phyloP scores from a whole-genome alignment of 2,329 filamentous ascomycete species.

The Fusarium nelsonii region DNA sequence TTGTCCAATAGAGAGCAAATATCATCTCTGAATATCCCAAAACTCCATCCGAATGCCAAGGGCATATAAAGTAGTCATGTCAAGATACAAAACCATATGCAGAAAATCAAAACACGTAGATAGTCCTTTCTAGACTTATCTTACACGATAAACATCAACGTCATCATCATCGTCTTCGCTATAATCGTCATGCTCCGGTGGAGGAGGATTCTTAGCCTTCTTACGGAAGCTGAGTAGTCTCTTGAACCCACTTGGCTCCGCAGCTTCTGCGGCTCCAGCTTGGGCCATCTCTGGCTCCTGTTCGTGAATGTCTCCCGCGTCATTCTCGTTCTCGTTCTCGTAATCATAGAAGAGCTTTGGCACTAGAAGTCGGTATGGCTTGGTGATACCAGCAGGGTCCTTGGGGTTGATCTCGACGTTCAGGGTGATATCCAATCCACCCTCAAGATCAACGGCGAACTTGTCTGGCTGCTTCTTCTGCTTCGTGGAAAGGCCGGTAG shows the following conservation, averaged over 20 bases:
- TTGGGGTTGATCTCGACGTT: conserved; percentile 90
- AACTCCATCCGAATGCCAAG: conserved; percentile 29
- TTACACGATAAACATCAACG: conserved; percentile 38
- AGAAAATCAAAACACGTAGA: conserved; percentile 16
- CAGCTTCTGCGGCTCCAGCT: conserved; percentile 27
- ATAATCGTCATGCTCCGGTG: conserved; percentile 44
- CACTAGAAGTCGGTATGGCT: conserved; percentile 87
- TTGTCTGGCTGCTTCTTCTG: conserved; percentile 67
- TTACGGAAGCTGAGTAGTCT: conserved; percentile 60
- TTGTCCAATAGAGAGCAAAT: conserved; percentile 18
- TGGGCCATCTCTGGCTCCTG: conserved; percentile 28
- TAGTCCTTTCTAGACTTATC: conserved; percentile 26
- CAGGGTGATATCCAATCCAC: conserved; percentile 85
- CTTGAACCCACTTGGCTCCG: conserved; percentile 57
- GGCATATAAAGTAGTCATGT: conserved; percentile 19
- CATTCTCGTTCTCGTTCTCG: conserved; percentile 57
- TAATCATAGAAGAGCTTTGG: conserved; percentile 78
- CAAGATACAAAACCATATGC: conserved; percentile 17
- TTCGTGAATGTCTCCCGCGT: conserved; percentile 55
- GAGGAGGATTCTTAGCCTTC: conserved; percentile 48
- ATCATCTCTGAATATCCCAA: conserved; percentile 5
- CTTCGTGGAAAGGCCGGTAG: conserved; percentile 75
- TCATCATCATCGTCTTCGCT: conserved; percentile 47
- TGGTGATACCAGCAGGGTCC: conserved; percentile 89
- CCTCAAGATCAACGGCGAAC: conserved; percentile 79